Base-by-base conservation (phyloP, 441 rosid genomes). In the Eruca vesicaria region DNA sequence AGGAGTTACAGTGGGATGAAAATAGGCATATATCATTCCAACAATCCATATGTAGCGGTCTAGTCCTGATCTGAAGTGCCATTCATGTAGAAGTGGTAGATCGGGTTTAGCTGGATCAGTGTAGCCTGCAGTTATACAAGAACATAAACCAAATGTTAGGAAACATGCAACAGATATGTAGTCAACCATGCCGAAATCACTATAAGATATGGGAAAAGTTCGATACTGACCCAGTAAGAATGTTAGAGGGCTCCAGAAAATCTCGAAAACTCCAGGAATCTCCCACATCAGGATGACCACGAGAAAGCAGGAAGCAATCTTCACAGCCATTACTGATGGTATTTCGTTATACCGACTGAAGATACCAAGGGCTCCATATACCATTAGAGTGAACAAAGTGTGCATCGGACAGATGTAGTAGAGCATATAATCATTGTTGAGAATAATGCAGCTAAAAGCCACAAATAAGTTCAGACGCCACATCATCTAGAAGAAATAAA, bases 321-420 rank as follows among this genome's bases (percentile, higher is more conserved):
- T 96, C 73, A 79, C 55, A 72, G 91, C 86, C 94, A 96, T 96
- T 71, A 92, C 98, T 16, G 93, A 90, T 79, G 91, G 84, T 75
- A 84, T 90, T 79, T 96, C 99, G 63, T 96, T 96, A 72, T 93
- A 85, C 84, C 89, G 87, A 87, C 83, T 88, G 71, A 89, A 86
- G 66, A 92, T 88, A 55, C 98, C 99, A 67, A 96, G 93, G 76
- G 96, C 93, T 68, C 98, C 98, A 83, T 96, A 92, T 72, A 96
- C 99, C 98, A 93, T 96, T 12, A 96, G 57, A 29, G 98, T 96
- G 86, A 92, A 96, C 26, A 96, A 87, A 10, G 99, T 96, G 84
- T 96, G 99, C 99, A 96, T 96, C 31, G 99, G 99, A 77, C 99
- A 93, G 75, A 96, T 96, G 78, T 96, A 96, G 79, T 93, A 96